phyloP scores from a whole-genome alignment of 352 stramenopile genomes.

The Phytophthora palmivora region DNA sequence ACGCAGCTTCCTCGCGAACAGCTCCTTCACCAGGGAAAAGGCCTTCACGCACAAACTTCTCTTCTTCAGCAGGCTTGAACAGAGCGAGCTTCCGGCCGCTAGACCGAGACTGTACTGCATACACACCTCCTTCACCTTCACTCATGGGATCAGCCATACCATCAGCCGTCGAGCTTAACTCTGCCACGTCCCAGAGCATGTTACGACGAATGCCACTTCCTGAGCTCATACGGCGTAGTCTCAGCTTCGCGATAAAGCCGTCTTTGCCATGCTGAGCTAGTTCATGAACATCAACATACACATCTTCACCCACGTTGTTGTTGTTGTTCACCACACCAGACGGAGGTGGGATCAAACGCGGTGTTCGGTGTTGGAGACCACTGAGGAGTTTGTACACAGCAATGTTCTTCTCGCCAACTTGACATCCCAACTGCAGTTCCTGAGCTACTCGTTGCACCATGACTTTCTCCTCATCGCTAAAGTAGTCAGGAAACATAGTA shows the following conservation, averaged over 20 bases:
- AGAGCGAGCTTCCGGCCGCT: constrained; percentile 81
- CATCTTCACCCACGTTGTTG: constrained; percentile 46
- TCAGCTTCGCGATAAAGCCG: constrained; percentile 70
- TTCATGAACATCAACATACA: constrained; percentile 75
- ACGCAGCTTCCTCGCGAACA: constrained; percentile 78
- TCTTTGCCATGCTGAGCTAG: constrained; percentile 79
- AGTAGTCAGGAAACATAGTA: constrained; percentile 74
- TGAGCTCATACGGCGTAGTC: constrained; percentile 64
- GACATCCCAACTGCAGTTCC: constrained; percentile 60
- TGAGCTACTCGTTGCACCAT: constrained; percentile 61
- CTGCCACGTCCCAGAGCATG: constrained; percentile 83
- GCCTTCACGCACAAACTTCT: constrained; percentile 79
- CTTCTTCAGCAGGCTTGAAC: constrained; percentile 84
- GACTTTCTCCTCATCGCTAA: constrained; percentile 59
- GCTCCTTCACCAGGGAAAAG: constrained; percentile 74
- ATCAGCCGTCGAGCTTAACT: constrained; percentile 56
- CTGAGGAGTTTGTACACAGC: constrained; percentile 60
- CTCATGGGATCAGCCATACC: constrained; percentile 59
- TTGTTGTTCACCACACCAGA: neutral
- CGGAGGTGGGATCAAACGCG: constrained; percentile 6
- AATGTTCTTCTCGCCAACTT: constrained; percentile 69
- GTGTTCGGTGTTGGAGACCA: constrained; percentile 29
- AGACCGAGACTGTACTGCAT: constrained; percentile 69
- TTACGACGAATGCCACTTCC: constrained; percentile 65
- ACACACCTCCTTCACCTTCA: constrained; percentile 77